phyloP scores from a whole-genome alignment of 2,329 filamentous ascomycete genomes.

The Fusarium zealandicum region DNA sequence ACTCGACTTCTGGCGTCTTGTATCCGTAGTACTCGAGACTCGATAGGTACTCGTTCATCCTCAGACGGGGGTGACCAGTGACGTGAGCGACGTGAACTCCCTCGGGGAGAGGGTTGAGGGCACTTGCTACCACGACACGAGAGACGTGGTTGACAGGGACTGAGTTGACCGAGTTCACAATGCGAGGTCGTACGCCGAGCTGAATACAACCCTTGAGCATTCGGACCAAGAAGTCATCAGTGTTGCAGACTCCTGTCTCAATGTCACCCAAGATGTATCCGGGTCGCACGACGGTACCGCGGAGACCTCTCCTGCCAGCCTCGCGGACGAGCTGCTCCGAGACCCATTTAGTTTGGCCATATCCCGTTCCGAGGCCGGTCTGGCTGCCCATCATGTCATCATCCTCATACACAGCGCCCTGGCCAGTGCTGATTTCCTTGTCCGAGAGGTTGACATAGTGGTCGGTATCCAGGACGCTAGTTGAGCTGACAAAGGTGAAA shows the following conservation, averaged over 20 bases:
- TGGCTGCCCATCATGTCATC: conserved; percentile 82
- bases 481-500: conserved; percentile 80
- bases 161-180: conserved; percentile 87
- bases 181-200: conserved; percentile 73
- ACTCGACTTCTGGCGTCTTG: conserved; percentile 77
- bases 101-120: conserved; percentile 64
- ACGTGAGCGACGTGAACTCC: conserved; percentile 73
- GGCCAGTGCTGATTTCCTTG: conserved; percentile 56
- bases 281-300: conserved; percentile 78
- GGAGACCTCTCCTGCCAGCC: conserved; percentile 78
- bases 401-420: conserved; percentile 72
- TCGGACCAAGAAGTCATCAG: conserved; percentile 89
- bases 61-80: conserved; percentile 78
- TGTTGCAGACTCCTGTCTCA: conserved; percentile 73
- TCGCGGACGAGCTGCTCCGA: conserved; percentile 74
- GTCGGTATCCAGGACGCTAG: conserved; percentile 79
- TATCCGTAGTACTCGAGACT: conserved; percentile 75
- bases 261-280: conserved; percentile 85
- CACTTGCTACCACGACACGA: conserved; percentile 77
- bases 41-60: conserved; percentile 77
- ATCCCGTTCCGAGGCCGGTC: conserved; percentile 81
- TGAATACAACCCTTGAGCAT: conserved; percentile 90
- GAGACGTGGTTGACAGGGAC: conserved; percentile 87
- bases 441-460: conserved; percentile 80
- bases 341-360: conserved; percentile 92